Percentiles rank a stretch among this genome's conserved stretches.
Conservation (phyloP, 1,284 basidiomycete genomes). For the Earliella scabrosa region DNA sequence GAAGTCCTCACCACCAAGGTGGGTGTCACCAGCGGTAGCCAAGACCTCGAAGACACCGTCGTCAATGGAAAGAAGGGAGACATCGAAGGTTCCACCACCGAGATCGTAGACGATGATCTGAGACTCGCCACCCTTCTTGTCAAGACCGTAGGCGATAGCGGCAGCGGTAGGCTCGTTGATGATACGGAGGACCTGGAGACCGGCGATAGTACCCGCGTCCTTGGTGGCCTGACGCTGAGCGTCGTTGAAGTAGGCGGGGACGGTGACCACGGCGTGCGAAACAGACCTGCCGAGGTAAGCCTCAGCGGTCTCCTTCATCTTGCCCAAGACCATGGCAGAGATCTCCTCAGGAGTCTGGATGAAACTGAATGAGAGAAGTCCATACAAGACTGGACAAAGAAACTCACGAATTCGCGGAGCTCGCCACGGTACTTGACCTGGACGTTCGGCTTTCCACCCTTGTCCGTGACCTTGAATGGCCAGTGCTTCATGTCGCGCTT, state of each 20-base stretch:
- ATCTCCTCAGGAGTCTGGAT: constrained; percentile 83
- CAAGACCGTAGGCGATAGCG: constrained; percentile 97
- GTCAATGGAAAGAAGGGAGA: constrained; percentile 96
- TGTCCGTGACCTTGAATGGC: constrained; percentile 84
- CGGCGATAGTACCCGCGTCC: constrained; percentile 97
- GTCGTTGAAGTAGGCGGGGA: constrained; percentile 99
- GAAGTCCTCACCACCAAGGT: constrained; percentile 99
- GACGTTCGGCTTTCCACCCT: constrained; percentile 87
- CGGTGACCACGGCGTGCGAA: constrained; percentile 97
- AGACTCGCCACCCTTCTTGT: constrained; percentile 93
- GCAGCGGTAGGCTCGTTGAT: constrained; percentile 99
- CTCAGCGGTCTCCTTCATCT: constrained; percentile 99
- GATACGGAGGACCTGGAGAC: constrained; percentile 95
- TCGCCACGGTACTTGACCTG: constrained; percentile 88
- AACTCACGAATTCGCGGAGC: constrained; percentile 79
- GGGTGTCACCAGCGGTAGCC: constrained; percentile 98
- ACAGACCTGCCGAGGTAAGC: constrained; percentile 97
- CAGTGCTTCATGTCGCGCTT: constrained; percentile 88
- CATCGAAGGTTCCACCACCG: constrained; percentile 84
- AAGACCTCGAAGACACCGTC: constrained; percentile 98
- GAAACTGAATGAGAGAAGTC: no score
- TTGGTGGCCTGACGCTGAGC: constrained; percentile 99
- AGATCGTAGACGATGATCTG: constrained; percentile 95
- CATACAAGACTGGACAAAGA: no score
- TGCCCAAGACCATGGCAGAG: constrained; percentile 92